Conservation (phyloP, 106 monocot species). For the Dactylorhiza incarnata region DNA sequence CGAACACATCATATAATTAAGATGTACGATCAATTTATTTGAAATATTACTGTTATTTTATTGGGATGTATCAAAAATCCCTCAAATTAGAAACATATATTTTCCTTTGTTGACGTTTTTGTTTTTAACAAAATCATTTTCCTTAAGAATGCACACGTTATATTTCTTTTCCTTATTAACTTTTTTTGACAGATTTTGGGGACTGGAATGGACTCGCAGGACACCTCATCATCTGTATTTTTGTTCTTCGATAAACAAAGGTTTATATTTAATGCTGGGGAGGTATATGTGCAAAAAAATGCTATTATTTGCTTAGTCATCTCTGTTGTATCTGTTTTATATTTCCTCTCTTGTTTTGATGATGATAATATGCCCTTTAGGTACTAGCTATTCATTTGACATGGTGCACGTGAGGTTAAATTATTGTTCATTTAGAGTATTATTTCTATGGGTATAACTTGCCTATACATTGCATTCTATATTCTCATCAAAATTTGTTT, state of each 20-base stretch:
- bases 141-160: background rate
- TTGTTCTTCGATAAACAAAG: constrained; percentile 95
- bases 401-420: background rate
- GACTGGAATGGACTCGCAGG: constrained; percentile 97
- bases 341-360: background rate
- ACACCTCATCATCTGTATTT: constrained; percentile 87
- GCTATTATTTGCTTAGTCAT: background rate
- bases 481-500: no score
- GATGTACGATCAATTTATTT: no score
- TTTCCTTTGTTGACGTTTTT: background rate
- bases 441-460: no score
- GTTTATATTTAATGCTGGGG: constrained; percentile 95
- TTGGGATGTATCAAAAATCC: background rate
- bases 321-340: background rate
- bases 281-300: constrained; percentile 42
- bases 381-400: background rate
- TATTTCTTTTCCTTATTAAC: background rate
- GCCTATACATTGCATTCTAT: no score
- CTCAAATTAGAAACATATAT: background rate
- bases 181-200: constrained; percentile 73
- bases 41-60: no score
- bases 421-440: background rate
- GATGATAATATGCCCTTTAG: background rate
- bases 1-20: no score
- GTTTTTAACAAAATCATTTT: background rate